A percentile compares a stretch with the other conserved stretches of the same genome.
These are phyloP conservation scores for Hysterium pulicare DNA, from an alignment of 2,329 filamentous ascomycete species.

Conservation along the genomic window DNA sequence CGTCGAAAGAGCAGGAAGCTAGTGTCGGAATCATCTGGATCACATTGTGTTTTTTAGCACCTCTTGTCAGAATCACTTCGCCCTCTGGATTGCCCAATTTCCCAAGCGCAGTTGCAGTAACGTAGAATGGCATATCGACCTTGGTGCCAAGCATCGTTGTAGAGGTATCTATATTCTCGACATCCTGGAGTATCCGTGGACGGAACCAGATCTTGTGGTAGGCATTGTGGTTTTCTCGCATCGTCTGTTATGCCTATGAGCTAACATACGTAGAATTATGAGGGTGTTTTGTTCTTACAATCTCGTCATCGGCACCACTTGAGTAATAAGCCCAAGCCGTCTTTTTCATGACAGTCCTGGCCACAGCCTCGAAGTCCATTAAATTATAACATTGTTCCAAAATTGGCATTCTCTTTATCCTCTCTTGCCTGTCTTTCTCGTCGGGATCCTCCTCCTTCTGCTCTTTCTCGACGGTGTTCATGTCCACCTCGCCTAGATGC, in stretches of 20 bases:
- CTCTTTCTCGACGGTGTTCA: slow-evolving; percentile 69
- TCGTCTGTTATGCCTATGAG: slow-evolving; percentile 56
- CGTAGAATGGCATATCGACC: slow-evolving; percentile 85
- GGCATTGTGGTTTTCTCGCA: slow-evolving; percentile 92
- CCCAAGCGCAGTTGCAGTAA: slow-evolving; percentile 91
- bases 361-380: slow-evolving; percentile 93
- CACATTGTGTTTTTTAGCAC: slow-evolving; percentile 80
- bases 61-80: slow-evolving; percentile 84
- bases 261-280: background rate
- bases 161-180: slow-evolving; percentile 78
- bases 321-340: slow-evolving; percentile 98
- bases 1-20: slow-evolving; percentile 95
- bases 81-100: slow-evolving; percentile 93
- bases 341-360: slow-evolving; percentile 88
- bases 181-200: slow-evolving; percentile 82
- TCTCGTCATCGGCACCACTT: slow-evolving; percentile 85
- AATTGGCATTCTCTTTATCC: slow-evolving; percentile 69
- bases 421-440: slow-evolving; percentile 70
- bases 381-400: slow-evolving; percentile 90
- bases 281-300: slow-evolving; percentile 51
- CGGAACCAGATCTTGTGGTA: slow-evolving; percentile 99
- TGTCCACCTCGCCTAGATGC: slow-evolving; percentile 86
- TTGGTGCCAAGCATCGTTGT: slow-evolving; percentile 94
- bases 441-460: slow-evolving; percentile 66
- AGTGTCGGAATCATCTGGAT: slow-evolving; percentile 98